phyloP scores from a whole-genome alignment of 2,329 filamentous ascomycete genomes.

The Trichophaea hybrida region DNA sequence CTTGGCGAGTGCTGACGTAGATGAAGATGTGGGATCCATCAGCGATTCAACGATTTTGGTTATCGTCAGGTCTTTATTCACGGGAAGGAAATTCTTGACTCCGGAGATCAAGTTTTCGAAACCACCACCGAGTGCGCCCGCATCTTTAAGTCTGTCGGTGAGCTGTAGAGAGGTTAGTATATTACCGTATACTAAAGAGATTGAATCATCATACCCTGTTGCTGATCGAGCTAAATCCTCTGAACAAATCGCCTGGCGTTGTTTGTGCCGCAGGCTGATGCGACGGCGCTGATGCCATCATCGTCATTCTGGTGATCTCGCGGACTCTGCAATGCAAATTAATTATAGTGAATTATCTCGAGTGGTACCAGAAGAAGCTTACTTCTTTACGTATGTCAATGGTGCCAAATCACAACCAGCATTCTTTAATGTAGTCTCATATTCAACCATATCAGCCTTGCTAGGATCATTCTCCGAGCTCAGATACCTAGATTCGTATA shows the following conservation, averaged over 20 bases:
- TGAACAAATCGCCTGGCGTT: conserved; percentile 58
- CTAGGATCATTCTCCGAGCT: conserved; percentile 83
- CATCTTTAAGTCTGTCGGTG: conserved; percentile 81
- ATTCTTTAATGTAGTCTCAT: conserved; percentile 66
- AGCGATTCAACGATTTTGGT: conserved; percentile 97
- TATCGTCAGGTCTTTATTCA: conserved; percentile 84
- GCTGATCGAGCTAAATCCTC: conserved; percentile 81
- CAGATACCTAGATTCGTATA: conserved; percentile 32
- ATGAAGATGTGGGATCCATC: conserved; percentile 87
- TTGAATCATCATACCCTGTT: conserved; percentile 40
- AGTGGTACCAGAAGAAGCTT: conserved; percentile 31
- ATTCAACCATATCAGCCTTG: conserved; percentile 67
- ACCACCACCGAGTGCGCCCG: conserved; percentile 54
- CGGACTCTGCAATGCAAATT: conserved; percentile 47
- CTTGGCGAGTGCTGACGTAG: conserved; percentile 83
- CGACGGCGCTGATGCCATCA: conserved; percentile 72
- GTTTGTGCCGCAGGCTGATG: conserved; percentile 46
- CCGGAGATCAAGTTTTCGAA: conserved; percentile 92
- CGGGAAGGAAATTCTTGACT: conserved; percentile 96
- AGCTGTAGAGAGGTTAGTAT: conserved; percentile 34
- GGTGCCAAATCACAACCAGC: conserved; percentile 63
- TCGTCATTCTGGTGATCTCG: conserved; percentile 93
- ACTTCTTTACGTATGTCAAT: conserved; percentile 76
- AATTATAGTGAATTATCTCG: not conserved
- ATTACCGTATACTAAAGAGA: not conserved